Evolutionary conservation across 352 stramenopile species (phyloP), one percentile per base, ranked within the genome.

Genomic region (Phytophthora agathidicida): DNA sequence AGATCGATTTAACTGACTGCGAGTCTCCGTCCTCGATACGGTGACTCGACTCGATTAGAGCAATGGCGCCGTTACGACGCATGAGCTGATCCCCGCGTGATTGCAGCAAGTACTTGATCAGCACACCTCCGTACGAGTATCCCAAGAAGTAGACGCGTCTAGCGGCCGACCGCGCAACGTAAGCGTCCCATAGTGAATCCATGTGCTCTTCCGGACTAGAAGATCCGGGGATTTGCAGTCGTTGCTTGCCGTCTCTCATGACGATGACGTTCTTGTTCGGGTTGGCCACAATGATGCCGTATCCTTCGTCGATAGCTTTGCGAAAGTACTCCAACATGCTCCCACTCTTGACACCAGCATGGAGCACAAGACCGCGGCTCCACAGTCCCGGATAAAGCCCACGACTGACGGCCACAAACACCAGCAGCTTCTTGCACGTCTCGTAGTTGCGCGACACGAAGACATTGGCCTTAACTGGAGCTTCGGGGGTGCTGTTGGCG

Each of bases 191-290:
- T 10, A 96, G 60, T 36, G 78, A 94, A 59, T 94, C 78, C 80
- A 96, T 94, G 71, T 96, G 88, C 62, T 94, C 85, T 50, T 96
- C 88, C 0, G 88, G 88, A 30, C 82, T 91, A 5, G 87, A 72
- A 5, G 86, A 96, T 5, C 86, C 83, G 0, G 88, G 88, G 54
- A 96, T 96, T 44, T 88, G 83, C 28, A 94, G 38, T 14, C 86
- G 75, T 59, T 92, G 82, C 61, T 93, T 94, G 47, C 80, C 80
- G 37, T 95, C 83, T 7, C 82, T 75, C 51, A 89, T 60, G 37
- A 93, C 77, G 46, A 94, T 93, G 10, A 91, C 85, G 63, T 96
- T 96, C 68, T 96, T 95, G 73, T 94, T 96, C 0, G 88, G 88
- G 50, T 96, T 96, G 22, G 86, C 83, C 2, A 96, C 87, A 47